phyloP scores from a whole-genome alignment of 2,329 filamentous ascomycete species.

The Sclerotinia trifoliorum region DNA sequence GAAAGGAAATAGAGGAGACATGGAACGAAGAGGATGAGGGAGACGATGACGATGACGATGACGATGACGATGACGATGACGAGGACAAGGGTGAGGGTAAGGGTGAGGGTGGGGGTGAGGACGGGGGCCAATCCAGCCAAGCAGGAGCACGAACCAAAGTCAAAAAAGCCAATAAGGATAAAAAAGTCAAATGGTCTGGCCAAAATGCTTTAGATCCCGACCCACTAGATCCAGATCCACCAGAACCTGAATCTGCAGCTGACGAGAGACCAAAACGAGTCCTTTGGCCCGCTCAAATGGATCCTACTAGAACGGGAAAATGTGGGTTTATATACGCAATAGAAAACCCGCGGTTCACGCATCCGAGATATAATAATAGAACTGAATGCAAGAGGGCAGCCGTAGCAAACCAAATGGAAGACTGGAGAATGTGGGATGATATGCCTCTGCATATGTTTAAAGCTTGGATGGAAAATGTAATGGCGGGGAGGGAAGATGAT shows the following conservation, averaged over 20 bases:
- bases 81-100: background rate
- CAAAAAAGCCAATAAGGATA: background rate
- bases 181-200: conserved; percentile 3
- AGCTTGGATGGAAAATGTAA: conserved; percentile 13
- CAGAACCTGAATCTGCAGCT: background rate
- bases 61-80: background rate
- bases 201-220: conserved; percentile 1
- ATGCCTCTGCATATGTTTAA: conserved; percentile 1
- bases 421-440: background rate
- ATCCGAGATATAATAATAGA: background rate
- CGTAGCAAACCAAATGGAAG: background rate
- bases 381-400: background rate
- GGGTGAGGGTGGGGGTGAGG: background rate
- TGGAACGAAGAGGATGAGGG: background rate
- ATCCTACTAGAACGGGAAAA: conserved; percentile 1
- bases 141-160: conserved; percentile 15
- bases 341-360: background rate
- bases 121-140: background rate
- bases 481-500: background rate
- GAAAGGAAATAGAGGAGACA: rapidly evolving
- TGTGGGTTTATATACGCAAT: conserved; percentile 8
- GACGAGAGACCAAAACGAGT: background rate
- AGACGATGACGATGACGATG: background rate
- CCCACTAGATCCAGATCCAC: background rate
- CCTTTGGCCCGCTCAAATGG: conserved; percentile 14